Percentiles rank a stretch among this genome's conserved stretches.
Evolutionary conservation across 1,284 basidiomycete genomes (phyloP).

Genomic region (Puccinia horiana): DNA sequence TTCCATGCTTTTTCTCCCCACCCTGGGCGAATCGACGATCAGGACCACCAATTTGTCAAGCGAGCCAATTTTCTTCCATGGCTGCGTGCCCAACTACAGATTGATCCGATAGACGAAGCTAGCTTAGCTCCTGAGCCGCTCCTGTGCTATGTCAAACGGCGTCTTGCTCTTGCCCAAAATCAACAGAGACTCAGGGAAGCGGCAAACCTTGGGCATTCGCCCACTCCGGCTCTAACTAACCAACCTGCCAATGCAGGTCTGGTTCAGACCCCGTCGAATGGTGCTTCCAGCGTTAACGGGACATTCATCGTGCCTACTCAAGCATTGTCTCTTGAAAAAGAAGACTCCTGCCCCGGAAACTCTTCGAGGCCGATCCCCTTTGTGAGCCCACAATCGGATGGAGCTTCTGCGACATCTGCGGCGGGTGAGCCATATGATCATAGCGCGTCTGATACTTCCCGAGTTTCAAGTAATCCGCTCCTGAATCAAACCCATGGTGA

Average conservation of each 20-base stretch:
- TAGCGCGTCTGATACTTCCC: constrained; percentile 16
- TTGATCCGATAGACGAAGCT: constrained; percentile 45
- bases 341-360: not conserved
- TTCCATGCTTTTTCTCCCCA: not conserved
- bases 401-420: not conserved
- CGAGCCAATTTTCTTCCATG: constrained; percentile 48
- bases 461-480: constrained; percentile 12
- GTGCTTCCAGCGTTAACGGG: constrained; percentile 1
- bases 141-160: constrained; percentile 41
- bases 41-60: constrained; percentile 48
- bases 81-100: constrained; percentile 38
- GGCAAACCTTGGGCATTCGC: constrained; percentile 9
- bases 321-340: not conserved
- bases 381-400: constrained; percentile 14
- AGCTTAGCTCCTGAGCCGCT: constrained; percentile 32
- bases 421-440: not conserved
- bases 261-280: not conserved
- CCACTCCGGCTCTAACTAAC: not conserved
- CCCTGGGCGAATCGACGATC: not conserved
- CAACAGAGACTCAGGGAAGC: constrained; percentile 32
- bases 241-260: not conserved
- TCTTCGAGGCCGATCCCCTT: not conserved
- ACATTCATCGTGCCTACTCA: not conserved
- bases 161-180: constrained; percentile 34
- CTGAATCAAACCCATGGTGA: not conserved